Base-by-base conservation (phyloP, 345 rosid genomes). In the Camelina neglecta region DNA sequence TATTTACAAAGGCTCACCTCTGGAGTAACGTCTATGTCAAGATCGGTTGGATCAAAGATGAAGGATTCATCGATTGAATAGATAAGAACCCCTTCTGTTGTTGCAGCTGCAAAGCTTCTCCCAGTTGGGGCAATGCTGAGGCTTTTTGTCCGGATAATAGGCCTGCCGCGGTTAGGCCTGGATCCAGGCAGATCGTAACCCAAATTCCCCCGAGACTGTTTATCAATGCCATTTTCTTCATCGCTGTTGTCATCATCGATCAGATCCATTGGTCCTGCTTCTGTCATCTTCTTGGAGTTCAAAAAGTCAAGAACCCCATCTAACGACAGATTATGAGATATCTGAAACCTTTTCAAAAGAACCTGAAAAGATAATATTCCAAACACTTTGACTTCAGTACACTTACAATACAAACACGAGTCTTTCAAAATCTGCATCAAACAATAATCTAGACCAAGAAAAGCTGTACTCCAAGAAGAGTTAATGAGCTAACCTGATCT, bases 221-320 rank as follows among this genome's bases (percentile, higher is more conserved):
- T 89, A 65, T 89, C 93, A 62, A 89, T 74, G 24, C 99, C 99
- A 81, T 83, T 93, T 80, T 95, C 99, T 48, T 75, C 77, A 81
- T 90, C 99, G 60, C 89, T 86, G 75, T 87, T 82, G 36, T 86
- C 88, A 70, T 95, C 97, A 55, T 95, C 99, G 50, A 95, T 87
- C 80, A 92, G 86, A 81, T 92, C 94, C 75, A 95, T 47, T 8
- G 99, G 99, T 48, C 99, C 98, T 68, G 98, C 96, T 13, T 90
- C 97, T 29, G 97, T 92, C 99, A 95, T 92, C 58, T 84, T 92
- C 89, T 88, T 92, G 6, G 99, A 95, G 90, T 86, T 86, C 60
- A 92, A 80, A 63, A 92, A 89, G 83, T 95, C 99, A 5, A 92
- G 97, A 80, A 95, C 93, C 54, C 99, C 99, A 80, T 95, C 99